Evolutionary conservation across 345 rosid genomes (phyloP).

Genomic region (Moricandia arvensis): DNA sequence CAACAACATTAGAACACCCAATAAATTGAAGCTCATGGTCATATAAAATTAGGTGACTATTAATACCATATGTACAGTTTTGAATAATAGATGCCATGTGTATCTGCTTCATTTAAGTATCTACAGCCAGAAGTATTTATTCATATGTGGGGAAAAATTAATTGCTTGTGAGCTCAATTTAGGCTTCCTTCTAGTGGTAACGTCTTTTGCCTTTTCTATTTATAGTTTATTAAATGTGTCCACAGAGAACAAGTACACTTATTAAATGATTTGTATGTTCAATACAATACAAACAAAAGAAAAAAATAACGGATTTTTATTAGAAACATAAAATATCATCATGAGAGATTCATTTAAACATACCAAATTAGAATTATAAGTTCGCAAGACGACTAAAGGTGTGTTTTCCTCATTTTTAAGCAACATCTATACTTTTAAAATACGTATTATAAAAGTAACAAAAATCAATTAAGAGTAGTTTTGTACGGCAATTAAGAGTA

Average conservation of each 20-base stretch:
- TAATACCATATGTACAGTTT: not conserved
- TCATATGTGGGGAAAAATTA: not conserved
- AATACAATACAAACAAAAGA: not conserved
- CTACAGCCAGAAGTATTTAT: not conserved
- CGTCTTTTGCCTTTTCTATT: not conserved
- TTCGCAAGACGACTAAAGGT: not conserved
- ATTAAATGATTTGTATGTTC: not conserved
- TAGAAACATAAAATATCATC: not conserved
- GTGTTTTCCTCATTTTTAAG: not conserved
- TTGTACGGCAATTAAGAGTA: too few species aligned
- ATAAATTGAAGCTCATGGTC: not conserved
- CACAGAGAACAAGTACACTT: not conserved
- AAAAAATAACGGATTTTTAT: not conserved
- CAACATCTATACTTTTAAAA: not conserved
- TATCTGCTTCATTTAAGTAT: not conserved
- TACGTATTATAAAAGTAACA: not conserved
- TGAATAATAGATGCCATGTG: not conserved
- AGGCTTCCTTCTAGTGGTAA: not conserved
- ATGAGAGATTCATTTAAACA: not conserved
- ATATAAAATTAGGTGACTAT: not conserved
- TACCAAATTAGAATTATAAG: not conserved
- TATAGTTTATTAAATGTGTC: not conserved
- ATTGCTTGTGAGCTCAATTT: not conserved
- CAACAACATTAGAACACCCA: not conserved
- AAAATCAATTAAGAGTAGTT: not conserved